phyloP scores from a whole-genome alignment of 768 basidiomycete species.

The Lactarius quietus region DNA sequence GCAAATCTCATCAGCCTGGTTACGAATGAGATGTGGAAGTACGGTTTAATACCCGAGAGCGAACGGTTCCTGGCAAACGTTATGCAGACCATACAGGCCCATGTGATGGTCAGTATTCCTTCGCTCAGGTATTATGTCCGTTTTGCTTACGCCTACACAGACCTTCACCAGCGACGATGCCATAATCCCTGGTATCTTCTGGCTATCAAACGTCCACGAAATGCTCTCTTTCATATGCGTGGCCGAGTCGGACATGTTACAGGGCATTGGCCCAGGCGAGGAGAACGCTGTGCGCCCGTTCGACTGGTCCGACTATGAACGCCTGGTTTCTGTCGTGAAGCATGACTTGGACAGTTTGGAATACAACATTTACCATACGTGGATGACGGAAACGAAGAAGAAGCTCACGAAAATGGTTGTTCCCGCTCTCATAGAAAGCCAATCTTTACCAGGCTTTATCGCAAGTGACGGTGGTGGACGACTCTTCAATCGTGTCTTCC shows the following conservation, averaged over 20 bases:
- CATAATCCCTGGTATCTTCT: slow-evolving; percentile 95
- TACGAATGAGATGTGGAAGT: slow-evolving; percentile 99
- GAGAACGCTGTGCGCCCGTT: slow-evolving; percentile 89
- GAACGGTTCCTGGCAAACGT: slow-evolving; percentile 98
- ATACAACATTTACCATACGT: slow-evolving; percentile 99
- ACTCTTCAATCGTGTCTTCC: slow-evolving; percentile 89
- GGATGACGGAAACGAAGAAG: slow-evolving; percentile 99
- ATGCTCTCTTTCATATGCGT: slow-evolving; percentile 98
- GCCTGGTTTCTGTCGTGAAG: slow-evolving; percentile 95
- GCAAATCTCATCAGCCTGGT: slow-evolving; percentile 96
- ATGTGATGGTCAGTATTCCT: slow-evolving; percentile 82
- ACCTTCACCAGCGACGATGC: slow-evolving; percentile 92
- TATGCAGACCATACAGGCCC: slow-evolving; percentile 95
- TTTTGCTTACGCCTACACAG: slow-evolving; percentile 38
- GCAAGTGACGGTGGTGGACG: slow-evolving; percentile 91
- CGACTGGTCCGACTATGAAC: slow-evolving; percentile 96
- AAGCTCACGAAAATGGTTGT: slow-evolving; percentile 96
- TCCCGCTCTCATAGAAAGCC: slow-evolving; percentile 96
- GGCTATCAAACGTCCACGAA: slow-evolving; percentile 99
- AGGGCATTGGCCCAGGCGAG: slow-evolving; percentile 95
- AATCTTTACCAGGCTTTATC: slow-evolving; percentile 96
- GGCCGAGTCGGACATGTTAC: slow-evolving; percentile 97
- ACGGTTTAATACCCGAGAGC: slow-evolving; percentile 93
- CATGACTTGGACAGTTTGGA: slow-evolving; percentile 97
- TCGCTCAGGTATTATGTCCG: slow-evolving; percentile 7